Percentiles rank a stretch among this genome's conserved stretches.
Conservation (phyloP, 1,284 basidiomycete genomes). For the Ceratobasidium theobromae region DNA sequence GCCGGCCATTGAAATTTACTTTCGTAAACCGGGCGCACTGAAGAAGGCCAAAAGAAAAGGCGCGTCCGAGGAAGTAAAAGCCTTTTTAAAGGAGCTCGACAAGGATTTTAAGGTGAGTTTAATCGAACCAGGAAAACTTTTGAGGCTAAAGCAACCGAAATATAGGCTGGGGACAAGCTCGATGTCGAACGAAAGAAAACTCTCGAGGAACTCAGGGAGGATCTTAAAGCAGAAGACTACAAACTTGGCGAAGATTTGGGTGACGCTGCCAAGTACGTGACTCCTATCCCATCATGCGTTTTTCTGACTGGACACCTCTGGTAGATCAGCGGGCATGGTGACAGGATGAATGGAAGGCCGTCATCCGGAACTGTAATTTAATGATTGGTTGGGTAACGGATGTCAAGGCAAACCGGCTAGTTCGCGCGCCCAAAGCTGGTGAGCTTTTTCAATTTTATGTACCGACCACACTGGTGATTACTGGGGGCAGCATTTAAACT, state of each 20-base stretch:
- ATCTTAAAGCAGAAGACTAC: not conserved
- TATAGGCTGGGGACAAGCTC: not conserved
- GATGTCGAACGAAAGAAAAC: not conserved
- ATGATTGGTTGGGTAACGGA: conserved; percentile 1
- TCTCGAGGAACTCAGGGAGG: not conserved
- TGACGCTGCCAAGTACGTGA: not conserved
- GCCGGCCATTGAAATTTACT: not conserved
- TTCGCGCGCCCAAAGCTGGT: conserved; percentile 5
- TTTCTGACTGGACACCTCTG: not conserved
- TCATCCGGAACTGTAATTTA: conserved; percentile 6
- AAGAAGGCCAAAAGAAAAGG: not conserved
- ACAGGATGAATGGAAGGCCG: not conserved
- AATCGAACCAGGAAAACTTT: no score
- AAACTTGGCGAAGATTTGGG: not conserved
- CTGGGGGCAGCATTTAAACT: not conserved
- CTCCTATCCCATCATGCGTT: not conserved
- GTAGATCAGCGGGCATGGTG: not conserved
- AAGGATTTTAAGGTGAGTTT: not conserved
- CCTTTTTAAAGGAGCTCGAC: no score
- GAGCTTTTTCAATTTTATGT: not conserved
- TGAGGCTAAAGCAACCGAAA: not conserved
- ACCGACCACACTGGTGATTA: not conserved
- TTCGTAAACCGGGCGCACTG: not conserved
- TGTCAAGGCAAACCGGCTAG: not conserved
- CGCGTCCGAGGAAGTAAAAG: not conserved